Base-by-base conservation (phyloP, 1,284 basidiomycete species). In the Pholiota adiposa region DNA sequence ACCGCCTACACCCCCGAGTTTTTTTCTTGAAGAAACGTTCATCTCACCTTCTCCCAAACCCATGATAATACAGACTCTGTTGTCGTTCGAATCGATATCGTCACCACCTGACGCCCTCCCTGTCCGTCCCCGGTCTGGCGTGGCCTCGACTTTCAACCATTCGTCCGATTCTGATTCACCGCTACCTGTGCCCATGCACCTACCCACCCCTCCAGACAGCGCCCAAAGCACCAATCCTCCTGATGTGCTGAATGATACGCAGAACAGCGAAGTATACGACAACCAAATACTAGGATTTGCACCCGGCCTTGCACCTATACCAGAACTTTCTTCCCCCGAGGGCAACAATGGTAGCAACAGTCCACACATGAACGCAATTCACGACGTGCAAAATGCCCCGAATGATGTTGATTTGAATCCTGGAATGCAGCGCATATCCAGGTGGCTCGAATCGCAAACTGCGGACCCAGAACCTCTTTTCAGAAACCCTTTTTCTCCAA, bases 201-300 rank as follows among this genome's bases (percentile, higher is more conserved):
- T 73, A 23, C 73, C 73, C 19, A 75, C 73, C 1, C 74, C 76
- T 51, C 73, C 74, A 50, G 68, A 72, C 25, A 75, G 71, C 21
- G 65, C 68, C 38, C 63, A 61, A 40, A 66, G 66, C 33, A 63
- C 56, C 48, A 65, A 62, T 58, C 63, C 67, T 57, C 69, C 69
- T 61, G 68, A 70, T 56, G 67, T 62, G 27, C 34, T 55, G 31
- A 51, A 59, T 16, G 67, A 68, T n/a, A 33, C 57, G 19, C 48
- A 52, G 12, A 63, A 55, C 52, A 65, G 64, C 29, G 63, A 64
- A 41, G 27, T 54, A 21, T 58, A 56, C 27, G 58, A 63, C 29
- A 58, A 54, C 44, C 41, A 61, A 46, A 65, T 64, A 48, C 59
- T 65, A 50, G 63, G 64, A 12, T 68, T 69, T 43, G 70, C 64